Evolutionary conservation across 345 rosid genomes (phyloP), one percentile per base, ranked within the genome.

Genomic region (Corchorus capsularis): DNA sequence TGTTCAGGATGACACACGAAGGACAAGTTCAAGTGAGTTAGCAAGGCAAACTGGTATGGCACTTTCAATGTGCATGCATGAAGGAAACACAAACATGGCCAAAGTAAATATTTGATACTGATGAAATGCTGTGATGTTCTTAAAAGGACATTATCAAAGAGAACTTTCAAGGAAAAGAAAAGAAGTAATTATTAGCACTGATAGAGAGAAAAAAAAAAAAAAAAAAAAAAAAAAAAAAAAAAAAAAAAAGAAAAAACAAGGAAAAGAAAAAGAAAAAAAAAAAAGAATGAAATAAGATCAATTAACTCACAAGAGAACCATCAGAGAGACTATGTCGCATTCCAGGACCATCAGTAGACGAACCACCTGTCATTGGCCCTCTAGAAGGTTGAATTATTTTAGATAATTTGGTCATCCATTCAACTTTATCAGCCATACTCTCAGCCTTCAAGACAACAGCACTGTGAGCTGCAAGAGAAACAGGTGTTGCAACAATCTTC

Each of bases 301-400:
- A 57, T 68, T 71, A 71, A 87, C 99, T 88, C 81, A 95, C 99
- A 75, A 95, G 91, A 60, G 98, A 94, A 82, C 97, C 98, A 80
- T 96, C 97, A 45, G 99, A 96, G 45, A 82, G 91, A 82, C 99
- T 96, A 14, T 92, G 97, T 59, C 97, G 86, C 89, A 96, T 84
- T 47, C 90, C 75, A 65, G 69, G 82, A 46, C 85, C 79, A 71
- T 84, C 85, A 78, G 79, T 84, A 70, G 84, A 43, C 5, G 75
- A 46, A 15, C 43, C 88, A 35, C 85, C 89, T 67, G 34, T 77
- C 37, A 83, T 80, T 79, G 83, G 93, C 70, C 97, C 97, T 75
- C 90, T 91, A 71, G 85, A 81, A 57, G 96, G 79, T 74, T 86
- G 95, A 78, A 87, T 82, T 75, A 96, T 85, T 75, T 81, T 96